phyloP scores from a whole-genome alignment of 441 rosid species.

The Biscutella laevigata region DNA sequence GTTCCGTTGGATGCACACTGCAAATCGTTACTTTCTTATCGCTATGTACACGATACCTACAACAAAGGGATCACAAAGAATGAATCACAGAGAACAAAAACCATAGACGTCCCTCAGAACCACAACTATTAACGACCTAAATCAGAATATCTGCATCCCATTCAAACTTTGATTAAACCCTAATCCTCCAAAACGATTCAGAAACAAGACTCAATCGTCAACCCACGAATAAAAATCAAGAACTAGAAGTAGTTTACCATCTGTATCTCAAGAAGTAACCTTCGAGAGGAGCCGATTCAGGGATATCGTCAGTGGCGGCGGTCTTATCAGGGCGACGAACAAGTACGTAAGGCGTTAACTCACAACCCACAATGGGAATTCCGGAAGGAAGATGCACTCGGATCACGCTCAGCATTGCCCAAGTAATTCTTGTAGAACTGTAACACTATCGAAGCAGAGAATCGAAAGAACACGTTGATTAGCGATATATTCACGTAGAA shows the following conservation, averaged over 20 bases:
- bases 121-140: too few relatives aligned
- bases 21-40: conserved; percentile 86
- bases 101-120: too few relatives aligned
- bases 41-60: conserved; percentile 89
- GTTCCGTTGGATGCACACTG: conserved; percentile 90
- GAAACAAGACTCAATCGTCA: neutral
- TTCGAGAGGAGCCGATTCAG: conserved; percentile 80
- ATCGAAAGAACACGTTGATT: conserved; percentile 13
- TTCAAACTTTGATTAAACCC: conserved; percentile 10
- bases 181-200: neutral
- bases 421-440: conserved; percentile 27
- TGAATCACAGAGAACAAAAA: too few relatives aligned
- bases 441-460: conserved; percentile 27
- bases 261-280: conserved; percentile 84
- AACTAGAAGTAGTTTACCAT: conserved; percentile 45
- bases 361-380: conserved; percentile 97
- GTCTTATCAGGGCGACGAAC: conserved; percentile 72
- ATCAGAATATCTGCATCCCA: neutral
- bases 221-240: neutral
- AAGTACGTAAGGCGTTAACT: conserved; percentile 88
- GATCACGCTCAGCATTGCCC: conserved; percentile 94
- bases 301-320: conserved; percentile 63
- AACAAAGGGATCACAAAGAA: too few relatives aligned
- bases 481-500: neutral
- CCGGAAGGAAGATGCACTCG: conserved; percentile 96